Evolutionary conservation across 164 flowering plant genomes (phyloP).

Genomic region (Kingdonia uniflora): DNA sequence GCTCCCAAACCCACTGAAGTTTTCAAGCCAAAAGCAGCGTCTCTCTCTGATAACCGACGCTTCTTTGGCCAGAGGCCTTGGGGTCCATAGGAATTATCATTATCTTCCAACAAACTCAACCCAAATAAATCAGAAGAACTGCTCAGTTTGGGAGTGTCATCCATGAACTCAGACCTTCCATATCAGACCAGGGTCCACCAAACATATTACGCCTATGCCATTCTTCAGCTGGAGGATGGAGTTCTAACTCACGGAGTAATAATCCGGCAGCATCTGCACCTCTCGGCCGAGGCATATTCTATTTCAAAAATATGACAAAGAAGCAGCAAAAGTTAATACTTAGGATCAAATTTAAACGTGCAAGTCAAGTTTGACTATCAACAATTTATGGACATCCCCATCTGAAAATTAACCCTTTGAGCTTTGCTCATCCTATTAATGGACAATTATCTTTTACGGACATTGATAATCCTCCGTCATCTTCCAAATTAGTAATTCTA

Average conservation of each 20-base stretch:
- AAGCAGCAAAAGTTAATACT: neutral
- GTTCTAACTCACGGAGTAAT: constrained; percentile 90
- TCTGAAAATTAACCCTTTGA: too few species aligned
- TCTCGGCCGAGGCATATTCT: constrained; percentile 99
- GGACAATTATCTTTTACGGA: too few species aligned
- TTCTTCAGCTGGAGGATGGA: constrained; percentile 99
- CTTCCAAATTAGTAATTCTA: too few species aligned
- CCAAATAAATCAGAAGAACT: constrained; percentile 32
- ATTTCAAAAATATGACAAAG: constrained; percentile 4
- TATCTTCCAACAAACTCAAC: constrained; percentile 28
- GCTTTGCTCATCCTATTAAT: too few species aligned
- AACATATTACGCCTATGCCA: constrained; percentile 96
- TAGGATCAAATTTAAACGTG: too few species aligned
- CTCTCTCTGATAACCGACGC: constrained; percentile 93
- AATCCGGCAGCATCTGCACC: constrained; percentile 99
- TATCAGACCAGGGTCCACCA: constrained; percentile 96
- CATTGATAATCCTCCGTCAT: too few species aligned
- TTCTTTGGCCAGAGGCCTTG: constrained; percentile 93
- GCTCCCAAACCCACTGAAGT: constrained; percentile 90
- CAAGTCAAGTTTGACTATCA: too few species aligned
- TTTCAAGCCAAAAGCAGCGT: constrained; percentile 96
- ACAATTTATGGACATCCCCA: too few species aligned
- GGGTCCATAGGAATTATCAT: constrained; percentile 41
- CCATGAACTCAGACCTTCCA: constrained; percentile 50
- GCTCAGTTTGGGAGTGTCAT: constrained; percentile 42